phyloP scores from a whole-genome alignment of 192 early-diverging fungal species.

The Chytriomyces hyalinus region DNA sequence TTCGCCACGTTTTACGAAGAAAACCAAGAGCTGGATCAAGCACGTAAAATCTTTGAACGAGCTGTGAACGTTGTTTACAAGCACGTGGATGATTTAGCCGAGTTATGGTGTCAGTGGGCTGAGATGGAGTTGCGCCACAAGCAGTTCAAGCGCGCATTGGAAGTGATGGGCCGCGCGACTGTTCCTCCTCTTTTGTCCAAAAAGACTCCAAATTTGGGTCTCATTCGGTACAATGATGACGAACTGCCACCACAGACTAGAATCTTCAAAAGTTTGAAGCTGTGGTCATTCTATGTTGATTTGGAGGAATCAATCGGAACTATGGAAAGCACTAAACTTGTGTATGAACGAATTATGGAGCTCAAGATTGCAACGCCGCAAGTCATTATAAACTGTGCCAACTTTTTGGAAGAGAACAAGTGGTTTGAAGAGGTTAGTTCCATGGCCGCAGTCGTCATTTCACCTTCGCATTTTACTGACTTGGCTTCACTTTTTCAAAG shows the following conservation, averaged over 20 bases:
- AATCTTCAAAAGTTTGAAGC: constrained; percentile 82
- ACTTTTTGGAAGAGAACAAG: constrained; percentile 83
- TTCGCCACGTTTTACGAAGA: constrained; percentile 84
- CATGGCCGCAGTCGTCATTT: background rate
- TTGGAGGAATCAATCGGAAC: constrained; percentile 90
- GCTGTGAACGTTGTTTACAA: constrained; percentile 83
- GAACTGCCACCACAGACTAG: constrained; percentile 74
- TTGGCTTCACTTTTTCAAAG: constrained; percentile 27
- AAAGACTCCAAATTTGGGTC: constrained; percentile 26
- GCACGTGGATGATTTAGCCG: constrained; percentile 82
- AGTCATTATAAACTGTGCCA: constrained; percentile 93
- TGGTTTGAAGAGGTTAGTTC: constrained; percentile 84
- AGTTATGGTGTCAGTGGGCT: constrained; percentile 89
- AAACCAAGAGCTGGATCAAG: constrained; percentile 61
- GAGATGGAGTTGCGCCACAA: constrained; percentile 75
- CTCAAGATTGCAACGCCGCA: constrained; percentile 94
- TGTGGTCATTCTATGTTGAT: constrained; percentile 96
- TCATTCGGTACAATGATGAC: constrained; percentile 82
- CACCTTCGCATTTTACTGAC: constrained; percentile 1
- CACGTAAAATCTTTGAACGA: constrained; percentile 81
- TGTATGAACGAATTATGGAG: constrained; percentile 92
- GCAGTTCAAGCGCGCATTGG: constrained; percentile 72
- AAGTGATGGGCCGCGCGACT: constrained; percentile 85
- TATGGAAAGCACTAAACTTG: constrained; percentile 74
- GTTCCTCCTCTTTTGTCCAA: constrained; percentile 59